Percentiles rank a stretch among this genome's conserved stretches.
Conservation (phyloP, 2,329 filamentous ascomycete species). For the Ascochyta fabae region DNA sequence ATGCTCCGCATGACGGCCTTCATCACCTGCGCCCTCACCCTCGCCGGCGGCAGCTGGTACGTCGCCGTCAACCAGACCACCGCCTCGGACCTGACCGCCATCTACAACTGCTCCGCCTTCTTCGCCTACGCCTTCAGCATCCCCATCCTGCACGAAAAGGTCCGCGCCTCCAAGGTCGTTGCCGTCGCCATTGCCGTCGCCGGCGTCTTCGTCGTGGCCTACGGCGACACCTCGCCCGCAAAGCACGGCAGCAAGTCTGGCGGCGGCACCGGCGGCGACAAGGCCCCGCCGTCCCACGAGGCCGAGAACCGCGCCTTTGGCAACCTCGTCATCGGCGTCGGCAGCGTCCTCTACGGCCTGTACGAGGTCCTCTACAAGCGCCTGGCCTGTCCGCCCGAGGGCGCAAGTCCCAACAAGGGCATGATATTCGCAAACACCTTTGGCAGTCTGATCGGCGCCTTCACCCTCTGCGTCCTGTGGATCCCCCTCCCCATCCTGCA, state of each 20-base stretch:
- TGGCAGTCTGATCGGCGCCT: constrained; percentile 82
- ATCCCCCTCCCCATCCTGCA: constrained; percentile 88
- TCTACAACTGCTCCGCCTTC: constrained; percentile 99
- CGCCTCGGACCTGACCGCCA: constrained; percentile 91
- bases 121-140: constrained; percentile 98
- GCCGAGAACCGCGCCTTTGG: constrained; percentile 76
- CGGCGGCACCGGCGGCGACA: constrained; percentile 59
- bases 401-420: constrained; percentile 80
- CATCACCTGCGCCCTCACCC: constrained; percentile 83
- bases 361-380: constrained; percentile 98
- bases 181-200: constrained; percentile 86
- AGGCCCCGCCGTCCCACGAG: constrained; percentile 56
- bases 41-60: constrained; percentile 95
- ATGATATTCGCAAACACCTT: constrained; percentile 96
- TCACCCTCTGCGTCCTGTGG: constrained; percentile 89
- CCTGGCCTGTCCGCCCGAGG: constrained; percentile 89
- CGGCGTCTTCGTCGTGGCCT: constrained; percentile 93
- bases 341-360: constrained; percentile 90
- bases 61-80: constrained; percentile 92
- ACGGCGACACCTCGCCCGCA: constrained; percentile 71
- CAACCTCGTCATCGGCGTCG: constrained; percentile 89
- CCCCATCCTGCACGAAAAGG: constrained; percentile 82
- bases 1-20: constrained; percentile 80
- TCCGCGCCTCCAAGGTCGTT: constrained; percentile 82
- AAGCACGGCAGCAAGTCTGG: constrained; percentile 64